Evolutionary conservation across 108 stramenopile species (phyloP).

Genomic region (Skeletonema potamos): DNA sequence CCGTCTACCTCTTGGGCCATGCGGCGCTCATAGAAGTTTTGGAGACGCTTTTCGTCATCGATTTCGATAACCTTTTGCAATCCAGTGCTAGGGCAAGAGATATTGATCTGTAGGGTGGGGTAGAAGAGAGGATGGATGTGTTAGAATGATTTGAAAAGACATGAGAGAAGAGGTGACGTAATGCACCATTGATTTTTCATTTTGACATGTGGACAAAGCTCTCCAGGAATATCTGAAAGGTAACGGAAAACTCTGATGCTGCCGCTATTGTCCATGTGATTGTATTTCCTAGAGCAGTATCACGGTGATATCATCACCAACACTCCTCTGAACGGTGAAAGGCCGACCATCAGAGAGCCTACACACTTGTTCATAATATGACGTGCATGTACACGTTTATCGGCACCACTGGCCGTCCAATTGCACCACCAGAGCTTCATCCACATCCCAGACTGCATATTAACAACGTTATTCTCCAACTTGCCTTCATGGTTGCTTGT

Average conservation of each 20-base stretch:
- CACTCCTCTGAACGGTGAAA: not conserved
- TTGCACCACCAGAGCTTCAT: not conserved
- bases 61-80: constrained; percentile 98
- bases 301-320: not conserved
- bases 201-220: not conserved
- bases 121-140: not conserved
- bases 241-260: too few relatives aligned
- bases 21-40: constrained; percentile 97
- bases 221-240: not conserved
- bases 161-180: not conserved
- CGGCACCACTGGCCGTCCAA: not conserved
- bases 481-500: constrained; percentile 43
- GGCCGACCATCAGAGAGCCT: not conserved
- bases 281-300: not conserved
- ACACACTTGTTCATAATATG: not conserved
- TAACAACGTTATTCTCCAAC: constrained; percentile 1
- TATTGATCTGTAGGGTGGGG: constrained; percentile 88
- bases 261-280: not conserved
- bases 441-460: not conserved
- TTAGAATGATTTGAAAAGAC: not conserved
- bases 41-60: constrained; percentile 99
- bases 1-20: constrained; percentile 99
- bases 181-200: not conserved
- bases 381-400: not conserved
- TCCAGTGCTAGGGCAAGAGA: constrained; percentile 96